phyloP scores from a whole-genome alignment of 176 grass and related monocot species.

The Tillandsia fasciculata region DNA sequence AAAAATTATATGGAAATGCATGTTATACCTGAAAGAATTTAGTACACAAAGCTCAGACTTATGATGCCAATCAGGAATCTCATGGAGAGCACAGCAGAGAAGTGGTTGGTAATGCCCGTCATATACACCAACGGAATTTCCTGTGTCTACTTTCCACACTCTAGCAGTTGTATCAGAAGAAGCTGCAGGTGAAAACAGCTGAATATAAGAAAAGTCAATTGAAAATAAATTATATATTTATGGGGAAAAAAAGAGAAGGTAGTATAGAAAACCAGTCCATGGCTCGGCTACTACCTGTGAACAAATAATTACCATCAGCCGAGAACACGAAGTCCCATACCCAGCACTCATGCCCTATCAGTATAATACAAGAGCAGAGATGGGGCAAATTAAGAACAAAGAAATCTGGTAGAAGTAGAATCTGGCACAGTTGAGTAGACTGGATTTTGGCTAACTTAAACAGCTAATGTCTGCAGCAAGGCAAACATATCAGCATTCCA shows the following conservation, averaged over 20 bases:
- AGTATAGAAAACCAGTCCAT: too few relatives aligned
- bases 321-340: slow-evolving; percentile 98
- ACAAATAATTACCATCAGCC: slow-evolving; percentile 72
- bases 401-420: too few relatives aligned
- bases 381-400: too few relatives aligned
- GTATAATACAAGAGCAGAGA: neutral
- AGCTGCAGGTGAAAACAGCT: slow-evolving; percentile 27
- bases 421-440: too few relatives aligned
- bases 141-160: slow-evolving; percentile 59
- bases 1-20: too few relatives aligned
- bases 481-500: slow-evolving; percentile 94
- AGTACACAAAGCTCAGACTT: too few relatives aligned
- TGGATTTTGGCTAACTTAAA: slow-evolving; percentile 20
- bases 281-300: slow-evolving; percentile 37
- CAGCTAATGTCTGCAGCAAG: slow-evolving; percentile 60
- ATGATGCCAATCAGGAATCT: neutral
- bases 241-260: too few relatives aligned
- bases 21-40: too few relatives aligned
- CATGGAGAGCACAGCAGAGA: slow-evolving; percentile 65
- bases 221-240: too few relatives aligned
- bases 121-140: slow-evolving; percentile 76
- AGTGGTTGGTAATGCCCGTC: slow-evolving; percentile 79
- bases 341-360: slow-evolving; percentile 72
- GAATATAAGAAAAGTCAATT: too few relatives aligned
- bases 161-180: slow-evolving; percentile 83